Evolutionary conservation across 345 rosid species (phyloP).

Genomic region (Streptanthus diversifolius): DNA sequence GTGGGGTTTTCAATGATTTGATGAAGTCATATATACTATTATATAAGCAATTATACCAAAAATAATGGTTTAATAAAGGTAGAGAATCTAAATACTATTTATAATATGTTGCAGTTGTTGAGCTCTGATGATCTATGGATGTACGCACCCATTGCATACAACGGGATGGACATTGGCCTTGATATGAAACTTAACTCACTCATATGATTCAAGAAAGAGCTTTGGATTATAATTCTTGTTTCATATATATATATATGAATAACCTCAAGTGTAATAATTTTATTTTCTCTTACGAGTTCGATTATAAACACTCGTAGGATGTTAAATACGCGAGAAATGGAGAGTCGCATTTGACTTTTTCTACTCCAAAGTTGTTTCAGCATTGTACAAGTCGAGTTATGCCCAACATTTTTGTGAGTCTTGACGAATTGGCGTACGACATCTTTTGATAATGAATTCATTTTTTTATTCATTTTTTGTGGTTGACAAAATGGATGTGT

Average conservation of each 20-base stretch:
- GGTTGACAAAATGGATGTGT: not conserved
- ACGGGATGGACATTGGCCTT: conserved; percentile 70
- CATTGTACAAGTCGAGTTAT: conserved; percentile 2
- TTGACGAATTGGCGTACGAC: conserved; percentile 1
- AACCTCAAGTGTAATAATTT: not conserved
- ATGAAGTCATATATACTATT: not conserved
- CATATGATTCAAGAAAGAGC: conserved; percentile 9
- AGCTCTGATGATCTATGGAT: conserved; percentile 89
- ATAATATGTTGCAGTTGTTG: conserved; percentile 44
- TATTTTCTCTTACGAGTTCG: not conserved
- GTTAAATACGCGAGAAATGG: not conserved
- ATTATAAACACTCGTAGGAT: not conserved
- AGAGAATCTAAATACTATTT: not conserved
- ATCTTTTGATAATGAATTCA: not conserved
- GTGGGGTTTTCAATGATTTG: not conserved
- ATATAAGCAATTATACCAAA: not conserved
- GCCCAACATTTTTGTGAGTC: not conserved
- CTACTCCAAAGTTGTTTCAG: not conserved
- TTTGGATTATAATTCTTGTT: not conserved
- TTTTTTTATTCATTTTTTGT: not conserved
- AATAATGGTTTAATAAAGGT: not conserved
- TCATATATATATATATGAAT: not conserved
- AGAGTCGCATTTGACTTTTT: conserved; percentile 11
- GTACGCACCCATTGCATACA: conserved; percentile 84
- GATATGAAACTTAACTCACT: conserved; percentile 39